A percentile compares a stretch with the other conserved stretches of the same genome.
These are phyloP conservation scores for Pinus albicaulis DNA, from an alignment of 75 land plant genomes.

Conservation along the genomic window DNA sequence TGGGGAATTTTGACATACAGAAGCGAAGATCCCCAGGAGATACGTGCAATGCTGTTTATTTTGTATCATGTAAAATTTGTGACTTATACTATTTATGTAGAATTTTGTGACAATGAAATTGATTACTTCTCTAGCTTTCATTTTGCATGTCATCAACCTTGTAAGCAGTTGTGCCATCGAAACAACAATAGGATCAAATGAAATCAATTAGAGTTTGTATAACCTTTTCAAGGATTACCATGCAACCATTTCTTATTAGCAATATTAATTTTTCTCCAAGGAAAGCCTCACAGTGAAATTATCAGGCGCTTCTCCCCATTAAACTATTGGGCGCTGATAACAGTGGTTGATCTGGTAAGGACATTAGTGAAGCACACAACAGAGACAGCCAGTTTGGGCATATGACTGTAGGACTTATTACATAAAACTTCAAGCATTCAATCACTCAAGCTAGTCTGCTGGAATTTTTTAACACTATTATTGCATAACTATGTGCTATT, in stretches of 20 bases:
- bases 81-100: not conserved
- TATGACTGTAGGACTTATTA: too few relatives aligned
- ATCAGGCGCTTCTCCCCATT: too few relatives aligned
- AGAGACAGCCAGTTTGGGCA: too few relatives aligned
- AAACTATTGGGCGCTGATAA: too few relatives aligned
- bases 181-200: not conserved
- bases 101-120: not conserved
- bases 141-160: conserved; percentile 4
- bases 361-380: too few relatives aligned
- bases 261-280: too few relatives aligned
- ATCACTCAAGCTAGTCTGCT: too few relatives aligned
- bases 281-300: too few relatives aligned
- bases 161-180: not conserved
- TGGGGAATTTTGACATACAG: not conserved
- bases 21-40: not conserved
- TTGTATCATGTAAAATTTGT: not conserved
- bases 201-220: not conserved
- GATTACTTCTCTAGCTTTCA: not conserved
- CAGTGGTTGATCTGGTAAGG: too few relatives aligned
- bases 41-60: not conserved
- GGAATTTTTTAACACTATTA: not conserved
- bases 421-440: too few relatives aligned
- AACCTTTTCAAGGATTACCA: not conserved
- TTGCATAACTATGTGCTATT: not conserved
- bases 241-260: too few relatives aligned